Evolutionary conservation across 768 basidiomycete species (phyloP).

Genomic region (Pisolithus albus): DNA sequence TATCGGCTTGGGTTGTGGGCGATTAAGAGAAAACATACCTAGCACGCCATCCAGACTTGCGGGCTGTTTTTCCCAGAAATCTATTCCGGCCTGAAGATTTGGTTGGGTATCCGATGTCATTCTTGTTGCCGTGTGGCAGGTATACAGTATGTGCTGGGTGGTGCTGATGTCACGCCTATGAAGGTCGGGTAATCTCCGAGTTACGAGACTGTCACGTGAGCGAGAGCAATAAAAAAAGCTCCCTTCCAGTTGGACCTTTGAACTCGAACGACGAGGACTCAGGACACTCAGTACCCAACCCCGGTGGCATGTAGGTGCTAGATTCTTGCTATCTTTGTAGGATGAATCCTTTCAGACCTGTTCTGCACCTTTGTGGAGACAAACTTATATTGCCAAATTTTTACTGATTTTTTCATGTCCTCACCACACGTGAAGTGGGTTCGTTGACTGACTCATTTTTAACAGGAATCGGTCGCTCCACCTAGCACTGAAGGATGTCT

Average conservation of each 20-base stretch:
- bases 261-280: background rate
- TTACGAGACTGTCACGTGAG: background rate
- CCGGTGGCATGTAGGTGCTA: background rate
- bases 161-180: too few species aligned
- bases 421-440: background rate
- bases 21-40: constrained; percentile 35
- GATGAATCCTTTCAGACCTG: constrained; percentile 27
- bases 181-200: background rate
- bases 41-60: constrained; percentile 85
- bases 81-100: constrained; percentile 65
- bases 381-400: constrained; percentile 17
- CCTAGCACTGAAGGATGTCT: background rate
- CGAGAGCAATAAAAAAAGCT: background rate
- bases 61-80: constrained; percentile 81
- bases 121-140: too few species aligned
- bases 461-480: background rate
- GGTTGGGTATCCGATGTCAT: constrained; percentile 11
- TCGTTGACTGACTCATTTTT: constrained; percentile 4
- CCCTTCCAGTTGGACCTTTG: background rate
- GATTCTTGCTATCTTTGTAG: background rate
- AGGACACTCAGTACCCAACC: background rate
- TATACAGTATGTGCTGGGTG: too few species aligned
- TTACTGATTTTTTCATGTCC: constrained; percentile 9
- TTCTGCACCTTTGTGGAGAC: constrained; percentile 25
- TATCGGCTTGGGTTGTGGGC: constrained; percentile 26